Evolutionary conservation across 1,284 basidiomycete species (phyloP).

Genomic region (Fomitopsis palustris): DNA sequence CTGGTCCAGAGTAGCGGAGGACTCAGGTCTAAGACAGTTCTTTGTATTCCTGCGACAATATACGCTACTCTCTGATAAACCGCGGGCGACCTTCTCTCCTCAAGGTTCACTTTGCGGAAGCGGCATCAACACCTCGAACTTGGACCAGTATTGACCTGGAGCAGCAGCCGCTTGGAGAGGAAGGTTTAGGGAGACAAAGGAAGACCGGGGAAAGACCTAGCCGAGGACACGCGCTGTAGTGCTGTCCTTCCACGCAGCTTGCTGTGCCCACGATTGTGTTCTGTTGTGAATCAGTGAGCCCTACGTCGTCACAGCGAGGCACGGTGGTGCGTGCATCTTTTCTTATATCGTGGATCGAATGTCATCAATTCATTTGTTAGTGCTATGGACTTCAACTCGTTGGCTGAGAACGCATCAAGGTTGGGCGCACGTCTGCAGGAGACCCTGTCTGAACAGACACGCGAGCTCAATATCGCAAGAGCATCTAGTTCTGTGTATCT

Average conservation of each 20-base stretch:
- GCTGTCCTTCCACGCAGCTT: not conserved
- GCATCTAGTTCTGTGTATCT: conserved; percentile 57
- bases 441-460: conserved; percentile 72
- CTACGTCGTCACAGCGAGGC: not conserved
- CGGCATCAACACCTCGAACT: too few relatives aligned
- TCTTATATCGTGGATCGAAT: not conserved
- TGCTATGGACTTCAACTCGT: conserved; percentile 55
- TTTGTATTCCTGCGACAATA: too few relatives aligned
- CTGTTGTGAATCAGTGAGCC: not conserved
- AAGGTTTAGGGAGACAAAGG: too few relatives aligned
- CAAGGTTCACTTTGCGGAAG: too few relatives aligned
- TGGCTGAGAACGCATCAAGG: conserved; percentile 77
- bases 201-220: too few relatives aligned
- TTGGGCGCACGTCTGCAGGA: conserved; percentile 78
- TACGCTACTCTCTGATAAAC: too few relatives aligned
- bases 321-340: not conserved
- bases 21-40: too few relatives aligned
- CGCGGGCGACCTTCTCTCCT: too few relatives aligned
- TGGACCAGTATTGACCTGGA: too few relatives aligned
- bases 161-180: too few relatives aligned
- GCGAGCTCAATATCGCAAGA: conserved; percentile 59
- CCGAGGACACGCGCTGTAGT: not conserved
- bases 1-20: too few relatives aligned
- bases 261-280: not conserved
- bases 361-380: too few relatives aligned